phyloP scores from a whole-genome alignment of 176 grass and related monocot species.

The Aegilops umbellulata region DNA sequence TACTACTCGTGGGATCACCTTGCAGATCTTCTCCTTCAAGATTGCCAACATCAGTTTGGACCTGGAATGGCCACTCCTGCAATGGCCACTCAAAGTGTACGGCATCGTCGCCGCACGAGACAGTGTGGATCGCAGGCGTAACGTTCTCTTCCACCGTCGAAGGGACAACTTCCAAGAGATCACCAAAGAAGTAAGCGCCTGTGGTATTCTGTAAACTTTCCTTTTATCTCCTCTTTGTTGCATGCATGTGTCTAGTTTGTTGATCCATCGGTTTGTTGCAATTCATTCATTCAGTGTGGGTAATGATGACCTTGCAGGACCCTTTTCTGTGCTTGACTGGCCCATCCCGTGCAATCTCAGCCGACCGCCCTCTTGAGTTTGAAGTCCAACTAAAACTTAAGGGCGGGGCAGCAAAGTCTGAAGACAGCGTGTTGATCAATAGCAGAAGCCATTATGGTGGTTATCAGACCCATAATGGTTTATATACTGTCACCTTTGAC shows the following conservation, averaged over 20 bases:
- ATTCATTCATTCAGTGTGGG: background rate
- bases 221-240: background rate
- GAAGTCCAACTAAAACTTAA: too few relatives aligned
- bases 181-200: background rate
- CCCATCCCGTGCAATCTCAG: background rate
- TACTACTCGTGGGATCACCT: background rate
- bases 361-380: background rate
- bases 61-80: background rate
- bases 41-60: background rate
- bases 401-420: too few relatives aligned
- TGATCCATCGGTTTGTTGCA: background rate
- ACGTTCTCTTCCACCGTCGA: background rate
- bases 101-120: background rate
- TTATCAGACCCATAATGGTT: too few relatives aligned
- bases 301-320: background rate
- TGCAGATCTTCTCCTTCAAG: background rate
- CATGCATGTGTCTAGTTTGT: background rate
- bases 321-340: background rate
- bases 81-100: background rate
- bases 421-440: too few relatives aligned
- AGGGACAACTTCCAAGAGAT: background rate
- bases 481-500: too few relatives aligned
- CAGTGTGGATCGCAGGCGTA: background rate
- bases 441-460: too few relatives aligned
- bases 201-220: background rate